Conservation (phyloP, 176 grass and related monocot species). For the barley (Hordeum vulgare) region DNA sequence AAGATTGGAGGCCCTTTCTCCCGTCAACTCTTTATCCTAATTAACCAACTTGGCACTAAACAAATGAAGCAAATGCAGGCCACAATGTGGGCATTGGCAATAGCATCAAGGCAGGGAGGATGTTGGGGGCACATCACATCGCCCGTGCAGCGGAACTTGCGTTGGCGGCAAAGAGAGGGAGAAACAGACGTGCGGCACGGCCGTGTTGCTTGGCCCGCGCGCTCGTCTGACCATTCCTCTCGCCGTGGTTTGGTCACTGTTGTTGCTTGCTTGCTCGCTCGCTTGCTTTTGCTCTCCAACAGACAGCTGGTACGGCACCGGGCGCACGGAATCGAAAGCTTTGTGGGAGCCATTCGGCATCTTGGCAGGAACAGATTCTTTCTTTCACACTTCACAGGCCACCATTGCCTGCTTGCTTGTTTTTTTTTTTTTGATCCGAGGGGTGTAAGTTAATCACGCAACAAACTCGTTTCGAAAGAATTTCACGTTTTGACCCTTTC, state of each 20-base stretch:
- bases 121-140: neutral
- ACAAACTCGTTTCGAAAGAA: no score
- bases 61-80: neutral
- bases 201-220: slow-evolving; percentile 28
- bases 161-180: neutral
- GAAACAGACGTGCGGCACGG: neutral
- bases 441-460: no score
- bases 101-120: neutral
- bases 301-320: neutral
- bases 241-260: neutral
- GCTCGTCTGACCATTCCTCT: neutral
- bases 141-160: neutral
- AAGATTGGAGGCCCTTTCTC: neutral
- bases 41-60: slow-evolving; percentile 6
- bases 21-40: slow-evolving; percentile 27
- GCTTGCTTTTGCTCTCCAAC: neutral
- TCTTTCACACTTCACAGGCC: neutral
- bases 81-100: neutral
- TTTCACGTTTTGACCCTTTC: no score
- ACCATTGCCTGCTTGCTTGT: neutral
- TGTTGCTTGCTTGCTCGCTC: no score
- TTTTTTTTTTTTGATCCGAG: no score
- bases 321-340: slow-evolving; percentile 19
- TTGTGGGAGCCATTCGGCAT: slow-evolving; percentile 27
- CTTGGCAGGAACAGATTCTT: neutral